Percentiles rank a stretch among this genome's conserved stretches.
These are phyloP conservation scores for Umbelopsis sp. DNA, from an alignment of 192 early-diverging fungal genomes.

Conservation along the genomic window DNA sequence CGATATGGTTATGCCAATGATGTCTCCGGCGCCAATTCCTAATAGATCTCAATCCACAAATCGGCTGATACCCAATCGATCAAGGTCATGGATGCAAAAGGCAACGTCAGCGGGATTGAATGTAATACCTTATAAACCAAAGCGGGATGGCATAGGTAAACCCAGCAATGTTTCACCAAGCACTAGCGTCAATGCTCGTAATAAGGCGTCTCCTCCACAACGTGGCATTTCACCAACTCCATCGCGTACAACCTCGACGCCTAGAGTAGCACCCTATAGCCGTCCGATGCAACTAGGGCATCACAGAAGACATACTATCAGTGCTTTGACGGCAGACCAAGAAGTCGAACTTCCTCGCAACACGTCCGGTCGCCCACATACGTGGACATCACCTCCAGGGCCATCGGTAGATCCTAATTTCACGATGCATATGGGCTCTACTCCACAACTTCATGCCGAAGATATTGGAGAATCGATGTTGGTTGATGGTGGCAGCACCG, in stretches of 20 bases:
- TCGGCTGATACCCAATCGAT: not conserved
- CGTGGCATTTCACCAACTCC: conserved; percentile 2
- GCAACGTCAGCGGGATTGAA: not conserved
- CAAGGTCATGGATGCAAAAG: conserved; percentile 14
- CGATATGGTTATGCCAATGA: conserved; percentile 11
- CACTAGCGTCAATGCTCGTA: not conserved
- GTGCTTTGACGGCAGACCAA: conserved; percentile 1
- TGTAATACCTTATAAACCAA: conserved; percentile 15
- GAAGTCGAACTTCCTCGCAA: not conserved
- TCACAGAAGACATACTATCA: conserved; percentile 5
- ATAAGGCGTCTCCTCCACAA: not conserved
- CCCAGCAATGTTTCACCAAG: conserved; percentile 9
- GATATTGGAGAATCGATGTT: conserved; percentile 7
- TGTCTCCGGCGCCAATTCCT: not conserved
- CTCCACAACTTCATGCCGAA: not conserved
- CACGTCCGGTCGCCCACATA: not conserved
- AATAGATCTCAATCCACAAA: conserved; percentile 15
- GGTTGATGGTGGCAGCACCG: not conserved
- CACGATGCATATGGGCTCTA: not conserved
- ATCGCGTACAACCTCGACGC: conserved; percentile 5
- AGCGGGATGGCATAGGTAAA: conserved; percentile 4
- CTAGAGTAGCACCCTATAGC: not conserved
- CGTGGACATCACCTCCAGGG: conserved; percentile 10
- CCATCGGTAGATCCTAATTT: not conserved
- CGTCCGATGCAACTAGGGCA: not conserved